phyloP scores from a whole-genome alignment of 768 basidiomycete species.

The Boletales sp. region DNA sequence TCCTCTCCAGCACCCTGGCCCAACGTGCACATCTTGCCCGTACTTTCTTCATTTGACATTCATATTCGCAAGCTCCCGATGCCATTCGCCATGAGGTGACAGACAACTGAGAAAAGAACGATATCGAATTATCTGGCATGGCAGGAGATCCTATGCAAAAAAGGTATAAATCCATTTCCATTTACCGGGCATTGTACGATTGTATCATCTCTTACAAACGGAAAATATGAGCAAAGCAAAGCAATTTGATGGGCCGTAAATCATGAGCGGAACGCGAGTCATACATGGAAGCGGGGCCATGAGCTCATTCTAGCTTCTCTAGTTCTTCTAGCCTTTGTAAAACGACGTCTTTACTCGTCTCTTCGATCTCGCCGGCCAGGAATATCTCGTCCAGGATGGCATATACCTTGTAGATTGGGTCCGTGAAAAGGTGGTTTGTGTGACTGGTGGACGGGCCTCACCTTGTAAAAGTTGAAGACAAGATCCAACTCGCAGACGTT shows the following conservation, averaged over 20 bases:
- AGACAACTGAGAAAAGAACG: no score
- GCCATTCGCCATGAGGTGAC: no score
- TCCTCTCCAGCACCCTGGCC: background rate
- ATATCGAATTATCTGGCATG: no score
- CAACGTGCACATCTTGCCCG: no score
- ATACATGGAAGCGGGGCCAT: constrained; percentile 5
- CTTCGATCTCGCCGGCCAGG: constrained; percentile 96
- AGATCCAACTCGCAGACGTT: constrained; percentile 98
- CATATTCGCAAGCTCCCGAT: background rate
- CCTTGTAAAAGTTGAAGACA: constrained; percentile 99
- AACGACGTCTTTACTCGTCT: constrained; percentile 96
- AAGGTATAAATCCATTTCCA: background rate
- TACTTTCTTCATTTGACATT: background rate
- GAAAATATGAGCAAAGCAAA: constrained; percentile 11
- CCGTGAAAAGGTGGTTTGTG: constrained; percentile 4
- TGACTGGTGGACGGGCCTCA: constrained; percentile 20
- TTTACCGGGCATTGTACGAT: background rate
- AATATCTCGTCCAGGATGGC: constrained; percentile 98
- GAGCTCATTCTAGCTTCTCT: constrained; percentile 80
- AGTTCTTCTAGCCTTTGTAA: constrained; percentile 85
- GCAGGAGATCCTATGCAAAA: background rate
- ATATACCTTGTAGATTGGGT: constrained; percentile 63
- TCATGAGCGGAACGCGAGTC: constrained; percentile 1
- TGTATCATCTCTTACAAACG: constrained; percentile 3
- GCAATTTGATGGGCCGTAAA: constrained; percentile 4